Base-by-base conservation (phyloP, 2,329 filamentous ascomycete species). In the Aspergillus pseudoterreus region DNA sequence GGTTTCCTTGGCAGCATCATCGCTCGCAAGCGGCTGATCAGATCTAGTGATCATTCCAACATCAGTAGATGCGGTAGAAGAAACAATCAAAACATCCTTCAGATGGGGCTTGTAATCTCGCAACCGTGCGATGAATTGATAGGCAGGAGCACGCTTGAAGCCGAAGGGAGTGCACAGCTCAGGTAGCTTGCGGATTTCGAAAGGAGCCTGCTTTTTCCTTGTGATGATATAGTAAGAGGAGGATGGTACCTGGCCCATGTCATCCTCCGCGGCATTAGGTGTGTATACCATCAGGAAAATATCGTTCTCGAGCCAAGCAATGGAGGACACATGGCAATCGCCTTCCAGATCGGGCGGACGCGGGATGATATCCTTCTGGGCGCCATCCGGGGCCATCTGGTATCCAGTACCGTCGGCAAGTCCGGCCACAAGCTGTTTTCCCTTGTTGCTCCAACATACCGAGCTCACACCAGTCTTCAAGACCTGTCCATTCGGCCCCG, bases 351-450 rank as follows among this genome's bases (percentile, higher is more conserved):
- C 79, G 5, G 89, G 84, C 2, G 92, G 90, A 52, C 83, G 83
- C 21, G 92, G 90, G 43, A 99, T 88, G 47, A 85, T 79, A 33
- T 81, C 91, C 72, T 92, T 94, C 24, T 82, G 78, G 38, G 81
- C 81, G 43, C 92, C 92, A 61, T 90, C 83, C 0, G 88, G 89
- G 6, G 88, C 90, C 82, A 97, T 86, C 69, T 96, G 92, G 50
- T 82, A 81, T 47, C 87, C 85, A 11, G 84, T 85, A 52, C 94
- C 94, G 71, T 96, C 84, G 6, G 79, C 84, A 60, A 94, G 77
- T 14, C 95, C 94, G 59, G 90, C 92, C 42, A 95, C 86, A 41
- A 99, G 77, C 67, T 97, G 92, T 69, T 96, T 99, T 43, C 94
- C 94, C 67, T 86, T 90, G 54, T 84, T 87, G 69, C 94, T 99